Base-by-base conservation (phyloP, 495 filamentous ascomycete species). In the Neurospora africana region DNA sequence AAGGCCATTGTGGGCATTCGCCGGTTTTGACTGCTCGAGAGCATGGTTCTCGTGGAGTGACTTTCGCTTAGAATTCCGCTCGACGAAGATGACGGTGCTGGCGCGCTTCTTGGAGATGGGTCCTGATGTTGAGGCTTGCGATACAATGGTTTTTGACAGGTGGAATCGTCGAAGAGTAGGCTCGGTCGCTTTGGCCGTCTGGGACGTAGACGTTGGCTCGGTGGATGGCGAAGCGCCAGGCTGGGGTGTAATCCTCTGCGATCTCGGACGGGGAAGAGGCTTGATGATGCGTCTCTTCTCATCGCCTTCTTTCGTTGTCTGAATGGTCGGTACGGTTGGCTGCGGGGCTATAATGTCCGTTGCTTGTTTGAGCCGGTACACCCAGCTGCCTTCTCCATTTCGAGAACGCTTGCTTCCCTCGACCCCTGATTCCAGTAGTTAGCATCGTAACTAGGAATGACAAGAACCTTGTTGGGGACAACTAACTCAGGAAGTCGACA, bases 401-500 rank as follows among this genome's bases (percentile, higher is more conserved):
- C 82, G 81, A 67, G 79, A 80, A 43, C 84, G 78, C 76, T 86
- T 86, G 68, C 72, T 81, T 73, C 74, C 77, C 38, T 77, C 75
- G 68, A 76, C 73, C 8, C 70, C 74, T 81, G 39, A 19, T 10
- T 36, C 17, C 17, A 65, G 36, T 17, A 3, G 74, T 75, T 38
- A 74, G 74, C 70, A 75, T 73, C 38, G 36, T 9, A 23, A 74
- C 3, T 7, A 58, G 8, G n/a, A 30, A 21, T 19, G 13, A 19
- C 30, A 27, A 1, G 23, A 8, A 13, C 70, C 1, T 27, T 9
- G 41, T 44, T 47, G 23, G 71, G 71, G 74, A 68, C n/a, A 36
- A 78, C 83, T 74, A 72, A 87, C 86, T 82, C 10, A 88, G 84
- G 58, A 84, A 85, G 33, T 86, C 83, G 68, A 87, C 82, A 17